A percentile compares a stretch with the other conserved stretches of the same genome.
Evolutionary conservation across 2,329 filamentous ascomycete genomes (phyloP).

Genomic region (Sporothrix curviconia): DNA sequence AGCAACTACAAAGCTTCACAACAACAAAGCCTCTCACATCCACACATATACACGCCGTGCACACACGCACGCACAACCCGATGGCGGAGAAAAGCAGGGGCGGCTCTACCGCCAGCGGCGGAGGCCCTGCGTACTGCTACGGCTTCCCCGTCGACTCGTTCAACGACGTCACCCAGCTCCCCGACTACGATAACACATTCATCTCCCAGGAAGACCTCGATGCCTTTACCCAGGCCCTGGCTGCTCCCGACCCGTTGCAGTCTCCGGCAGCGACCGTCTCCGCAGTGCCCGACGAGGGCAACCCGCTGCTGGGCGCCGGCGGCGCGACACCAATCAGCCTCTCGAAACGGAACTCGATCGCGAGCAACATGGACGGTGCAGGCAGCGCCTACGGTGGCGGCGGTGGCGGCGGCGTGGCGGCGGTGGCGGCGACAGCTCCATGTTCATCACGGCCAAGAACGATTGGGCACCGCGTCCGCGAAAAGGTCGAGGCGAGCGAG

Average conservation of each 20-base stretch:
- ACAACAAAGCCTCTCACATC: background rate
- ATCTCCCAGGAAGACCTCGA: slow-evolving; percentile 63
- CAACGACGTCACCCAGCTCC: slow-evolving; percentile 65
- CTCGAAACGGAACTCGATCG: slow-evolving; percentile 36
- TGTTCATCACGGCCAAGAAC: slow-evolving; percentile 83
- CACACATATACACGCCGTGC: too few relatives aligned
- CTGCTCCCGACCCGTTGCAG: slow-evolving; percentile 70
- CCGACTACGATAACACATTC: slow-evolving; percentile 77
- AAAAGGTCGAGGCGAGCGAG: slow-evolving; percentile 45
- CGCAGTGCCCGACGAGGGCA: slow-evolving; percentile 36
- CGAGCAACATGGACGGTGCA: slow-evolving; percentile 26
- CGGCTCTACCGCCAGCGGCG: background rate
- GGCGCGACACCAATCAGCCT: slow-evolving; percentile 31
- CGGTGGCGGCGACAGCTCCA: slow-evolving; percentile 22
- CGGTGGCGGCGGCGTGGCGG: too few relatives aligned
- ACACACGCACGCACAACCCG: background rate
- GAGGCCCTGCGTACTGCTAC: too few relatives aligned
- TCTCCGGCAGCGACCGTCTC: slow-evolving; percentile 36
- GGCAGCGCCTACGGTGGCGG: background rate
- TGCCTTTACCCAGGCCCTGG: slow-evolving; percentile 73
- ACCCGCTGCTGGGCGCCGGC: slow-evolving; percentile 17
- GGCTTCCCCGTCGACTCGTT: slow-evolving; percentile 53
- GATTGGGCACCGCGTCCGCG: slow-evolving; percentile 90
- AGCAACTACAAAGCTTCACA: too few relatives aligned
- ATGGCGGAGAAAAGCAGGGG: slow-evolving; percentile 11